Base-by-base conservation (phyloP, 345 rosid species). In the Odontarrhena argentea region DNA sequence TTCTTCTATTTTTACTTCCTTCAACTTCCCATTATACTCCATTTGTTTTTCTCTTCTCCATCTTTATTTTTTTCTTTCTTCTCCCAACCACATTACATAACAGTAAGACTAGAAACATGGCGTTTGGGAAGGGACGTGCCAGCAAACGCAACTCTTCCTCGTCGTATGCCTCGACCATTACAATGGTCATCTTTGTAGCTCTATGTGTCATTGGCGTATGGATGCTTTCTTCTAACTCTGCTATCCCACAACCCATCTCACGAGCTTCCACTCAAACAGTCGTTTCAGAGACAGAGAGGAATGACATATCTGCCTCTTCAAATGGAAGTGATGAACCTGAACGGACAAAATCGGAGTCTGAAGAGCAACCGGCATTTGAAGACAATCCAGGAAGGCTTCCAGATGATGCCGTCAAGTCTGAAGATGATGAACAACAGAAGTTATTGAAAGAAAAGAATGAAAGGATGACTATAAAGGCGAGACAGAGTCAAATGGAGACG, bases 351-450 rank as follows among this genome's bases (percentile, higher is more conserved):
- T n/a, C 75, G 7, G 76, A 80, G 56, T 56, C 76, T 28, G 80
- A 74, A 7, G 73, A 63, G 47, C 63, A 62, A 15, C 71, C 82
- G 0, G 78, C 77, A 3, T 87, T 72, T 47, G 88, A 87, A 60
- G 97, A 93, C 70, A 93, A 87, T 51, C 98, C 94, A 0, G 97
- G 96, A 0, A 80, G 85, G 49, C 91, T 93, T 26, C 97, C 98
- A 3, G 85, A 74, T 1, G 98, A 93, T 65, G 97, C 96, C 18
- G 76, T 93, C 11, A 83, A 86, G 75, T 70, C 93, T 0, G 97
- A 86, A 35, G 72, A 59, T 8, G 72, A 59, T 8, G 72, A 73
- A 8, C 72, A 73, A 4, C 25, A 56, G 9, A 73, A 73, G 62
- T 60, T 63, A 45, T 41, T 37, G 1, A 60, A 66, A 60, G 77